Base-by-base conservation (phyloP, 139 green algal genomes). In the Picochlorum sp. region DNA sequence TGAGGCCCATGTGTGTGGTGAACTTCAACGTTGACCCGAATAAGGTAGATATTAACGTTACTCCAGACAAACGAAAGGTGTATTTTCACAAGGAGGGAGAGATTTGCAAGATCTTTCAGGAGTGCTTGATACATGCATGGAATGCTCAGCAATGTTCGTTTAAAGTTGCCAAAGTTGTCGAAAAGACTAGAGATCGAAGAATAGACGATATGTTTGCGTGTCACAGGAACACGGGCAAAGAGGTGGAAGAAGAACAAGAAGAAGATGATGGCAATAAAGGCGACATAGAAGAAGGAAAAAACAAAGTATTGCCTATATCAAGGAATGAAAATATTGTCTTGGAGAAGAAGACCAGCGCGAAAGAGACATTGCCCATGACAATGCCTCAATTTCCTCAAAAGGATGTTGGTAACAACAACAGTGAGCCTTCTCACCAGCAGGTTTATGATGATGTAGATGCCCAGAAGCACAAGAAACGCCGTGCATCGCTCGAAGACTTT, bases 61-160 rank as follows among this genome's bases (percentile, higher is more conserved):
- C 93, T 5, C 92, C 92, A 3, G 93, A 98, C 72, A 98, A 98
- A 84, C 79, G 92, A 30, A 86, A 84, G 51, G 84, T 95, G 30
- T 82, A 90, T n/a, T 63, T 91, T 62, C 76, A 86, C 47, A 20
- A 49, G 20, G 81, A 90, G 69, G 34, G 62, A 15, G 54, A 21
- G 6, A 21, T 85, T 10, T 38, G 91, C 38, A 73, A 84, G 62
- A 67, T 66, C 0, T 65, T 96, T 45, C 64, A 81, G 44, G 45
- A 66, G n/a, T 70, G 45, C 4, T 68, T 91, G 41, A 32, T 60
- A 20, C 3, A 57, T 13, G 23, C 76, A 30, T 86, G 76, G 69
- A 66, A 79, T 65, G 81, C 83, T 0, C 84, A 81, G 2, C 64
- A 85, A 6, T 82, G 62, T 54, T 88, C 77, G 2, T 94, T 82